A percentile compares a stretch with the other conserved stretches of the same genome.
phyloP scores from a whole-genome alignment of 352 stramenopile species.

The Globisporangium uncinulatum region DNA sequence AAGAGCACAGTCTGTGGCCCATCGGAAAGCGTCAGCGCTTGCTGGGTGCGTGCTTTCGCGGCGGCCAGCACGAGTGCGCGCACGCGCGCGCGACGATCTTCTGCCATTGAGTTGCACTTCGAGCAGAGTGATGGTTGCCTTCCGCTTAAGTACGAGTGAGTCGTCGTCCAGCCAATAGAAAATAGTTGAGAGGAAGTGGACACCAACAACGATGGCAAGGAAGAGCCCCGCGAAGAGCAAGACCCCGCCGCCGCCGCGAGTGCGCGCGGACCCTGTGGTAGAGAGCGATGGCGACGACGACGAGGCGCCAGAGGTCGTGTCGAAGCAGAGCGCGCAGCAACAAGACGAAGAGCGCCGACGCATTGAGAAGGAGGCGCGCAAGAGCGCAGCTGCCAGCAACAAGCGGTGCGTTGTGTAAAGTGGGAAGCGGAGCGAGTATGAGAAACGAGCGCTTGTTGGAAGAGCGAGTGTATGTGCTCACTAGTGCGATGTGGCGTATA shows the following conservation, averaged over 20 bases:
- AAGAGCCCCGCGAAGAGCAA: not conserved
- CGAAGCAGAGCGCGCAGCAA: conserved; percentile 60
- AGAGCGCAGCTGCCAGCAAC: conserved; percentile 24
- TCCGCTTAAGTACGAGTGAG: not conserved
- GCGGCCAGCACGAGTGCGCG: conserved; percentile 61
- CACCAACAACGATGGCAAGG: not conserved
- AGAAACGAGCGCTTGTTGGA: not conserved
- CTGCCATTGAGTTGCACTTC: not conserved
- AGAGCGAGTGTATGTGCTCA: not conserved
- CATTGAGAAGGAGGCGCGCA: conserved; percentile 44
- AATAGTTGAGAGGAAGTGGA: no score
- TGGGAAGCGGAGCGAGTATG: not conserved
- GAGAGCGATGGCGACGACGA: conserved; percentile 72
- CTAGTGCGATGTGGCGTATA: no score
- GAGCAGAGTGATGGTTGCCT: no score
- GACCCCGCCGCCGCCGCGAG: conserved; percentile 3
- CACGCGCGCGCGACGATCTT: conserved; percentile 23
- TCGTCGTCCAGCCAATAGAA: no score
- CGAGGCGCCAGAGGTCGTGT: conserved; percentile 72
- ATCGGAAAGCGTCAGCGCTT: conserved; percentile 35
- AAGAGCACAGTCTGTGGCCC: conserved; percentile 33
- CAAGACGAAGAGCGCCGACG: conserved; percentile 40
- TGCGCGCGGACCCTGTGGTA: conserved; percentile 16
- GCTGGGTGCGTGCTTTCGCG: conserved; percentile 36
- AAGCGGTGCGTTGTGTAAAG: conserved; percentile 33